These are phyloP conservation scores for Daldinia childiae DNA, from an alignment of 495 filamentous ascomycete species.

Conservation along the genomic window DNA sequence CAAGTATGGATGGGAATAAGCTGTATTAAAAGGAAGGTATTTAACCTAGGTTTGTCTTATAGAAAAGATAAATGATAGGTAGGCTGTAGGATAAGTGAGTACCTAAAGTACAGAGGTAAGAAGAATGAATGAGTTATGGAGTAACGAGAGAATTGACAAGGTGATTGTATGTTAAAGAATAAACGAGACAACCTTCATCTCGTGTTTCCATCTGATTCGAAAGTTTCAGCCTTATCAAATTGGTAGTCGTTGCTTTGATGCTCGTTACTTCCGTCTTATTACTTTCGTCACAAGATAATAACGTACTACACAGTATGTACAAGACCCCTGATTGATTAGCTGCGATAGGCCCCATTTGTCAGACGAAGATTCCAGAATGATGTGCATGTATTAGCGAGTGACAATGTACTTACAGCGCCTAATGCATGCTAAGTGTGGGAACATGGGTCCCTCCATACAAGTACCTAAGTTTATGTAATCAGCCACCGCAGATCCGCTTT, in stretches of 20 bases:
- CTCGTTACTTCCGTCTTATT: not conserved
- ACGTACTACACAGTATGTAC: not conserved
- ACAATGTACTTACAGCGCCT: not conserved
- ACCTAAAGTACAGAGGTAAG: not conserved
- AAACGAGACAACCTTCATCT: not conserved
- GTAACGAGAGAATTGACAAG: not conserved
- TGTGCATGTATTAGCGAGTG: not conserved
- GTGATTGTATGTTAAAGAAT: not conserved
- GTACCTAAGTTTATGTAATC: no score
- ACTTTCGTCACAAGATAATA: constrained; percentile 7
- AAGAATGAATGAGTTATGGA: not conserved
- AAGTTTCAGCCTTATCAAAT: constrained; percentile 4
- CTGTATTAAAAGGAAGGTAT: not conserved
- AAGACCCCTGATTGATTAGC: not conserved
- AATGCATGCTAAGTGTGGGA: not conserved
- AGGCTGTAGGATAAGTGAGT: not conserved
- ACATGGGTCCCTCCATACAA: not conserved
- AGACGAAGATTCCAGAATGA: constrained; percentile 38
- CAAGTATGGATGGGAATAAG: not conserved
- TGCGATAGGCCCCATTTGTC: constrained; percentile 22
- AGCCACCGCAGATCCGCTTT: no score
- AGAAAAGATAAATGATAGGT: not conserved
- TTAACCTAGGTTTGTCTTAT: not conserved
- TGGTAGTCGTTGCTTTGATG: no score
- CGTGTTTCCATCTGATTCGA: constrained; percentile 21